Evolutionary conservation across 2,329 filamentous ascomycete genomes (phyloP), one percentile per base, ranked within the genome.

Genomic region (Cladosporium halotolerans): DNA sequence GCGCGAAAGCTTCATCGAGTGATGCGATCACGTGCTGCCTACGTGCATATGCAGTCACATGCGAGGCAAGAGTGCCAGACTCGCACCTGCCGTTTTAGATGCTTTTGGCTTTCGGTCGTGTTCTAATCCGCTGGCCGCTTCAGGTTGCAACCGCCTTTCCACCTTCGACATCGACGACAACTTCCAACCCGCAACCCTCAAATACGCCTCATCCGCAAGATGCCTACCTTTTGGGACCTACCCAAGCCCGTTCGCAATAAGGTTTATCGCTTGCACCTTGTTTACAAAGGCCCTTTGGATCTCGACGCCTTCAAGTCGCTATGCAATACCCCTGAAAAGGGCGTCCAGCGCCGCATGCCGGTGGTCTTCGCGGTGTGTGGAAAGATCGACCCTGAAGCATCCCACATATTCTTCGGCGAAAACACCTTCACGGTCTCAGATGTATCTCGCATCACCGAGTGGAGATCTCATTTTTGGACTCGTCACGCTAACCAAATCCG

Each of bases 201-300:
- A 28, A 28, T 7, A 28, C 23, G 23, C 23, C 23, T 28, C 23
- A 10, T 14, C 13, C 45, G 32, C 33, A 52, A 23, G 16, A 64
- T 64, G 61, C 41, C 59, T 4, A 56, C 54, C 54, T 64, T 65
- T 57, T 58, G 47, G 52, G 57, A 62, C 42, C 54, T 65, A 4
- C 62, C 61, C 9, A 57, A 56, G 32, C 8, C 44, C 0, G 53
- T 65, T 13, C 58, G 63, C 13, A 45, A 63, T 42, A 52, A 49
- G 14, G 63, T 65, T n/a, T 63, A 65, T 36, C 54, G 58, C n/a
- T 43, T 62, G 19, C 57, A 63, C 45, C 58, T 65, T 0, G 40
- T 60, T 10, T 16, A 56, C 5, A 52, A 58, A 1, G 40, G 58
- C 1, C 48, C 58, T 0, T 48, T 64, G 34, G 55, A 33, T 0